Conservation (phyloP, 202 grass and related monocot genomes). For the Cymbopogon flexuosus region DNA sequence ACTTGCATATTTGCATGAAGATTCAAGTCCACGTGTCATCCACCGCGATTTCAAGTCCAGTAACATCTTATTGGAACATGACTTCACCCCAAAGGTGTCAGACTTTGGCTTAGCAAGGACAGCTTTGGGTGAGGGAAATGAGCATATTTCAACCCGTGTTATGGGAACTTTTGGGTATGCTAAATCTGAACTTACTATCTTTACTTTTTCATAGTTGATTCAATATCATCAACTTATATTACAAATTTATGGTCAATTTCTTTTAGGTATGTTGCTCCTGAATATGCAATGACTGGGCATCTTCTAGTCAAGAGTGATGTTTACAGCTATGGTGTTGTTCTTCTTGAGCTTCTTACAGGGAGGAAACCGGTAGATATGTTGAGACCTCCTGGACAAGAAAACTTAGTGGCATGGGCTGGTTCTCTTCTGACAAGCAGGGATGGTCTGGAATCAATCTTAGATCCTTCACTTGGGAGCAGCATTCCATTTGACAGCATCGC, state of each 20-base stretch:
- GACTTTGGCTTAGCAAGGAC: conserved; percentile 87
- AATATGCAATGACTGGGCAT: conserved; percentile 99
- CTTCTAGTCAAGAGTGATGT: conserved; percentile 98
- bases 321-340: conserved; percentile 98
- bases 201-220: neutral
- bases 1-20: conserved; percentile 96
- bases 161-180: conserved; percentile 99
- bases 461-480: conserved; percentile 54
- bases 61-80: conserved; percentile 93
- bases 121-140: conserved; percentile 72
- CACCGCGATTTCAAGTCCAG: conserved; percentile 99
- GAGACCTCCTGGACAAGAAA: conserved; percentile 87
- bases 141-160: conserved; percentile 94
- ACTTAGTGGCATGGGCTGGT: conserved; percentile 81
- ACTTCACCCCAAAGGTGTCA: conserved; percentile 91
- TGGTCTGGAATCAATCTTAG: conserved; percentile 62
- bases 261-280: conserved; percentile 88
- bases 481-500: conserved; percentile 64
- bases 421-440: conserved; percentile 73
- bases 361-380: conserved; percentile 94
- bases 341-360: conserved; percentile 92
- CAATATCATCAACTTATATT: conserved; percentile 15
- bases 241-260: neutral
- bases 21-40: conserved; percentile 98
- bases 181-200: conserved; percentile 22